These are phyloP conservation scores for Aureobasidium vineae DNA, from an alignment of 2,329 filamentous ascomycete genomes.

Conservation along the genomic window DNA sequence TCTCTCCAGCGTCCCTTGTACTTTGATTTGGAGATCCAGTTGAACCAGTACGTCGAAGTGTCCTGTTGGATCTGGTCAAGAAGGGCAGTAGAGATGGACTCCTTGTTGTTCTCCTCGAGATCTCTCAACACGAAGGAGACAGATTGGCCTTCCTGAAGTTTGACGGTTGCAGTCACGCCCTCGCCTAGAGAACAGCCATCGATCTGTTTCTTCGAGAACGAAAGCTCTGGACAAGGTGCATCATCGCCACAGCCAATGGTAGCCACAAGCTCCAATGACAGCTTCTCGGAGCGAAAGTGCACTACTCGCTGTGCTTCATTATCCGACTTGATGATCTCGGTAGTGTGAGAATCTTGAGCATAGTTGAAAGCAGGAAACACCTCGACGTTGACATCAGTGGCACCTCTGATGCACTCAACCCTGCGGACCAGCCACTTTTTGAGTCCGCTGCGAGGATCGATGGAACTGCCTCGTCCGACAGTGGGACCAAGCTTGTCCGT, in stretches of 20 bases:
- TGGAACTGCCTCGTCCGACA: slow-evolving; percentile 26
- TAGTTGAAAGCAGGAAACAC: slow-evolving; percentile 73
- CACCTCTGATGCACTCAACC: slow-evolving; percentile 69
- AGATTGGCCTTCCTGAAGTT: slow-evolving; percentile 63
- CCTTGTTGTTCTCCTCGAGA: slow-evolving; percentile 58
- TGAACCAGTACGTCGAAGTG: slow-evolving; percentile 69
- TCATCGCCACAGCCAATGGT: slow-evolving; percentile 61
- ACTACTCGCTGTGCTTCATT: slow-evolving; percentile 42
- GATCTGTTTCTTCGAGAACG: slow-evolving; percentile 55
- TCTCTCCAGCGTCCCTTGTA: slow-evolving; percentile 73
- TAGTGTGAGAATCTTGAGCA: slow-evolving; percentile 61
- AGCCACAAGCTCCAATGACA: slow-evolving; percentile 66
- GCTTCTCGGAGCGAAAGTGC: slow-evolving; percentile 59
- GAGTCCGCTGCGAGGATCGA: slow-evolving; percentile 54
- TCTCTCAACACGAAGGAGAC: slow-evolving; percentile 68
- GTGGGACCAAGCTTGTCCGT: slow-evolving; percentile 48
- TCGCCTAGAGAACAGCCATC: slow-evolving; percentile 56
- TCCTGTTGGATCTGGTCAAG: slow-evolving; percentile 64
- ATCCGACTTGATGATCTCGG: slow-evolving; percentile 51
- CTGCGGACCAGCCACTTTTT: slow-evolving; percentile 70
- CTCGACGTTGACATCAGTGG: slow-evolving; percentile 64
- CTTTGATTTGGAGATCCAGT: slow-evolving; percentile 68
- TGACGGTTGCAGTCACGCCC: slow-evolving; percentile 61
- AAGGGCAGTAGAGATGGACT: slow-evolving; percentile 57
- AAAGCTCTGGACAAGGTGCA: slow-evolving; percentile 53